Percentiles rank a stretch among this genome's conserved stretches.
These are phyloP conservation scores for Botrytis byssoidea DNA, from an alignment of 2,329 filamentous ascomycete species.

Conservation along the genomic window DNA sequence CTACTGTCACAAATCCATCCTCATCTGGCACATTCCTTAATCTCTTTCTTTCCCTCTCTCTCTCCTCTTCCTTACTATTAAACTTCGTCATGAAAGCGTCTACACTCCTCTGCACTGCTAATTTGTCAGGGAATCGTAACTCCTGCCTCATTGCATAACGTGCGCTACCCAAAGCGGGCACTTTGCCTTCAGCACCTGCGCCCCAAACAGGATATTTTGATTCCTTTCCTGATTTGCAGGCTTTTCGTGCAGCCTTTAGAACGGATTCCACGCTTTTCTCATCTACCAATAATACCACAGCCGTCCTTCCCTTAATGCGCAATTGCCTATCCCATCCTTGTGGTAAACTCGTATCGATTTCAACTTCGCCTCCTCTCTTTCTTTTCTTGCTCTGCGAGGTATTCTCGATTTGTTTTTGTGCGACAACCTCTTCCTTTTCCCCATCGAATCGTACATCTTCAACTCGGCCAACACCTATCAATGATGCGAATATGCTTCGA, in stretches of 20 bases:
- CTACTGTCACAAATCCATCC: slow-evolving; percentile 93
- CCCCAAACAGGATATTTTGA: slow-evolving; percentile 68
- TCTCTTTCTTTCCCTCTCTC: slow-evolving; percentile 58
- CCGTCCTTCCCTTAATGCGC: slow-evolving; percentile 72
- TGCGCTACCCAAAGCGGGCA: slow-evolving; percentile 50
- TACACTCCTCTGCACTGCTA: slow-evolving; percentile 67
- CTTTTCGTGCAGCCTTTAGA: slow-evolving; percentile 70
- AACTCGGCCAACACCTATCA: slow-evolving; percentile 76
- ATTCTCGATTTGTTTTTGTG: slow-evolving; percentile 35
- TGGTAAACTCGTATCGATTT: slow-evolving; percentile 65
- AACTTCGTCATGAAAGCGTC: slow-evolving; percentile 88
- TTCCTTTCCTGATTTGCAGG: slow-evolving; percentile 55
- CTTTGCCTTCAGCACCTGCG: slow-evolving; percentile 55
- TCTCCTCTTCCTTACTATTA: slow-evolving; percentile 66
- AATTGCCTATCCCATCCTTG: slow-evolving; percentile 70
- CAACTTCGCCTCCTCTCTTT: slow-evolving; percentile 51
- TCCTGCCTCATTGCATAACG: slow-evolving; percentile 63
- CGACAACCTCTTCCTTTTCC: slow-evolving; percentile 44
- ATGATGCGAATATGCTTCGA: slow-evolving; percentile 68
- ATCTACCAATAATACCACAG: slow-evolving; percentile 82
- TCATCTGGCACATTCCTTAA: slow-evolving; percentile 81
- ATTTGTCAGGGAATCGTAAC: slow-evolving; percentile 67
- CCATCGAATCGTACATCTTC: slow-evolving; percentile 75
- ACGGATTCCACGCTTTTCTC: slow-evolving; percentile 72
- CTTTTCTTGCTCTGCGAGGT: slow-evolving; percentile 47